Conservation (phyloP, 2,329 filamentous ascomycete species). For the Aspergillus sp. region DNA sequence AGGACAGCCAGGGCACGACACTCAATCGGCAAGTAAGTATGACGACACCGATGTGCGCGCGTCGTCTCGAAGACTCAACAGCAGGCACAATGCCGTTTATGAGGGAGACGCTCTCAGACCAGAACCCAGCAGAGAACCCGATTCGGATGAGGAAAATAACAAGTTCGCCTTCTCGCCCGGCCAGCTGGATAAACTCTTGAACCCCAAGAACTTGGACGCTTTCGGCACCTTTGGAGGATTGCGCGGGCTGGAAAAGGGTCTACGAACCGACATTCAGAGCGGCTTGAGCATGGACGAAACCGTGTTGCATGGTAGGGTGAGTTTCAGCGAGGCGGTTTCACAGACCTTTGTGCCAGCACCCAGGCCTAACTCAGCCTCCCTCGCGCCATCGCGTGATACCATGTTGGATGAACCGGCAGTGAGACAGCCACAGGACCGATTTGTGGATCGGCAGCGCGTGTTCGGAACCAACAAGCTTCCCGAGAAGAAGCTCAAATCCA, state of each 20-base stretch:
- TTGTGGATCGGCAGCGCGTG: conserved; percentile 64
- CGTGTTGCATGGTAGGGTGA: conserved; percentile 60
- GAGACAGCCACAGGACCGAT: no score
- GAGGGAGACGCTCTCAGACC: conserved; percentile 64
- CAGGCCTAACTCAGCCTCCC: conserved; percentile 27
- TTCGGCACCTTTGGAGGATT: conserved; percentile 75
- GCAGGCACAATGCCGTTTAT: conserved; percentile 50
- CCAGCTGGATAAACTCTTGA: conserved; percentile 73
- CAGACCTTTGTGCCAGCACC: conserved; percentile 15
- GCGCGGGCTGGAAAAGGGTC: conserved; percentile 69
- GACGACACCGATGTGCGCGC: no score
- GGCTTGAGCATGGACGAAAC: conserved; percentile 74
- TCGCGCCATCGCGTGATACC: conserved; percentile 11
- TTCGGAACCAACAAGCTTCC: conserved; percentile 68
- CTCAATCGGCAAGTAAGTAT: no score
- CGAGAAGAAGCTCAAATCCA: conserved; percentile 67
- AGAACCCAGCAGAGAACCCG: conserved; percentile 69
- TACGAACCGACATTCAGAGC: conserved; percentile 63
- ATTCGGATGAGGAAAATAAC: conserved; percentile 67
- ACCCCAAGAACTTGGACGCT: conserved; percentile 73
- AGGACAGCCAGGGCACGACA: no score
- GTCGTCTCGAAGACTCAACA: conserved; percentile 23
- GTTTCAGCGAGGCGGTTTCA: conserved; percentile 63
- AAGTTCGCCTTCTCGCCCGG: conserved; percentile 72
- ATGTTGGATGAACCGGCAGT: no score